A percentile compares a stretch with the other conserved stretches of the same genome.
Conservation (phyloP, 129 eudicot genomes). For the Escallonia herrerae region DNA sequence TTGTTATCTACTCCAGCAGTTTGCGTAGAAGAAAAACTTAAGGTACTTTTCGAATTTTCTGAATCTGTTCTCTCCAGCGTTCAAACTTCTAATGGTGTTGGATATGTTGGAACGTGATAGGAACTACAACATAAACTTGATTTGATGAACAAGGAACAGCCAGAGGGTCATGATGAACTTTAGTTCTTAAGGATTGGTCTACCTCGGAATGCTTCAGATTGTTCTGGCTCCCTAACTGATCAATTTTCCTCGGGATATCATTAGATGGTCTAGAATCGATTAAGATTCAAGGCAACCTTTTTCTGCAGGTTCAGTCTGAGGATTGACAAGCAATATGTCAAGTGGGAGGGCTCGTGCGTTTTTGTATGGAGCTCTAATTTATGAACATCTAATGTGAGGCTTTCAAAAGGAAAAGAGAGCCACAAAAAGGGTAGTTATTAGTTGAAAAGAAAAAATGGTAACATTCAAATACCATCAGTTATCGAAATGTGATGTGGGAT, state of each 20-base stretch:
- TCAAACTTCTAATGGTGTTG: constrained; percentile 8
- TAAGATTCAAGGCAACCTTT: neutral
- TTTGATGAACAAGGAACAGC: constrained; percentile 51
- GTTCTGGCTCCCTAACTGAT: constrained; percentile 2
- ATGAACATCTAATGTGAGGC: neutral
- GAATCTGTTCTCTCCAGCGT: neutral
- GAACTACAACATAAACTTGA: constrained; percentile 86
- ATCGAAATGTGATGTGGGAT: no score
- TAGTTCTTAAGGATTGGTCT: constrained; percentile 14
- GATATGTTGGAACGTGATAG: constrained; percentile 29
- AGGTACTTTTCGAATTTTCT: constrained; percentile 34
- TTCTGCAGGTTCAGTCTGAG: constrained; percentile 1
- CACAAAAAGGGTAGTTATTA: no score
- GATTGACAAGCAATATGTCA: neutral
- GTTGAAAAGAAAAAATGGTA: no score
- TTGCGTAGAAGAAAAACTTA: constrained; percentile 72
- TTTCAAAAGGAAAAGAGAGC: neutral
- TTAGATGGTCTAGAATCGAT: constrained; percentile 2
- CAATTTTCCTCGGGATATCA: neutral
- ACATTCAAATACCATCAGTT: no score
- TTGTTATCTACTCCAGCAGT: constrained; percentile 73
- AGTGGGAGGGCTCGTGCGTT: neutral
- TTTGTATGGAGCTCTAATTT: neutral
- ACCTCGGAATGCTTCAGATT: constrained; percentile 21
- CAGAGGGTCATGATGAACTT: constrained; percentile 73